Conservation (phyloP, 208 protist genomes). For the Leishmania martiniquensis region DNA sequence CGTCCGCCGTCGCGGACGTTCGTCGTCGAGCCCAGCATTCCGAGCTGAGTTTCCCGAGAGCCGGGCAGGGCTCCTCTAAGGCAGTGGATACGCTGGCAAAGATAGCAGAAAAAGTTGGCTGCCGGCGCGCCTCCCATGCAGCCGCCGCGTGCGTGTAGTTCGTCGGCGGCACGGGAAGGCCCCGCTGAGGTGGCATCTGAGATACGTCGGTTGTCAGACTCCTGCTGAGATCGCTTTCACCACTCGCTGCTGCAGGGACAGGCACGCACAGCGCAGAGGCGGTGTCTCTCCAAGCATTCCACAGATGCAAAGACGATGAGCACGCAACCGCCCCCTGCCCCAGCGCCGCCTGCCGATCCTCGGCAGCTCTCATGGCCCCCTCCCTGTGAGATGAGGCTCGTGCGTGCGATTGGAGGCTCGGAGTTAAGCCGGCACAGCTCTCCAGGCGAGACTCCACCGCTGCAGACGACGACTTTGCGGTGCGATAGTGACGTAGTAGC, state of each 20-base stretch:
- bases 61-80: background rate
- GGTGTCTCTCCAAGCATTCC: background rate
- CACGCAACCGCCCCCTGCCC: background rate
- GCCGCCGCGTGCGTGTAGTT: constrained; percentile 19
- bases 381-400: background rate
- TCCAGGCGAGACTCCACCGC: background rate
- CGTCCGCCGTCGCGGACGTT: background rate
- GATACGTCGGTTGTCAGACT: background rate
- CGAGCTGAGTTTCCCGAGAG: background rate
- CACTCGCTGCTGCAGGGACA: too few relatives aligned
- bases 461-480: constrained; percentile 1
- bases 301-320: background rate
- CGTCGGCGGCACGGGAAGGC: constrained; percentile 13
- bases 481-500: constrained; percentile 6
- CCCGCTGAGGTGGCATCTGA: background rate
- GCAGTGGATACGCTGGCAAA: too few relatives aligned
- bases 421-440: background rate
- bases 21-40: background rate
- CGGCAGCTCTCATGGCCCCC: background rate
- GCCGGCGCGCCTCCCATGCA: constrained; percentile 8
- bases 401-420: background rate
- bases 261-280: background rate
- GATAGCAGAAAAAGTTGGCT: background rate
- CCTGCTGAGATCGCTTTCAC: background rate
- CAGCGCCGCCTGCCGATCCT: background rate